A percentile compares a stretch with the other conserved stretches of the same genome.
These are phyloP conservation scores for Suhomyces pyralidae DNA, from an alignment of 805 yeast genomes.

Conservation along the genomic window DNA sequence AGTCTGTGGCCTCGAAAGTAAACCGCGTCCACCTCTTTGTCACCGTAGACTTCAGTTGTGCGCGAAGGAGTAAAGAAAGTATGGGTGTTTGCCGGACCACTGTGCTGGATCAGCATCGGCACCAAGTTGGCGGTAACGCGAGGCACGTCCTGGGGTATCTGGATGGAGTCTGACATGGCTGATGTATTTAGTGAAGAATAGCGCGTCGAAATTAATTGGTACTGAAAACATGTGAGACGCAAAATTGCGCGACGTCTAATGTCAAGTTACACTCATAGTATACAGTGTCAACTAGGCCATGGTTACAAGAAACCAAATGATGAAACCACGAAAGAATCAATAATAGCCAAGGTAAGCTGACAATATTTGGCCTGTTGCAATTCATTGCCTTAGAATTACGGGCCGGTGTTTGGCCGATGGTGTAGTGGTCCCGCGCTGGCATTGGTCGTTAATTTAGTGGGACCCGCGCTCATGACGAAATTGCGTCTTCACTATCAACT, in stretches of 20 bases:
- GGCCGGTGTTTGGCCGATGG: background rate
- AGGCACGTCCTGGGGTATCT: slow-evolving; percentile 6
- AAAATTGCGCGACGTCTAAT: background rate
- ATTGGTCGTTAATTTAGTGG: background rate
- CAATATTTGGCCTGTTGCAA: too few species aligned
- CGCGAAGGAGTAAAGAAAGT: slow-evolving; percentile 33
- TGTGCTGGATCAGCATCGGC: slow-evolving; percentile 14
- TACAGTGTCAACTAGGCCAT: too few species aligned
- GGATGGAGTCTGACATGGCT: slow-evolving; percentile 7
- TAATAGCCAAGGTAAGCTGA: too few species aligned
- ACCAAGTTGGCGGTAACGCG: slow-evolving; percentile 10
- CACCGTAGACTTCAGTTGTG: slow-evolving; percentile 12
- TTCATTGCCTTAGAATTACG: background rate
- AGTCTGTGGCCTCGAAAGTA: slow-evolving; percentile 37
- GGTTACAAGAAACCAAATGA: background rate
- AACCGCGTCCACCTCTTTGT: slow-evolving; percentile 15
- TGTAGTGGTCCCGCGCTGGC: too few species aligned
- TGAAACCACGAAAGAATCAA: too few species aligned
- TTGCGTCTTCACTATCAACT: background rate
- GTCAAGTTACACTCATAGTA: background rate
- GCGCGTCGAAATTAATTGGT: background rate
- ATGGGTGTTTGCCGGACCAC: slow-evolving; percentile 32
- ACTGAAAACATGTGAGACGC: background rate
- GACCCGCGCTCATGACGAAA: background rate
- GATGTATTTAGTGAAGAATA: background rate